phyloP scores from a whole-genome alignment of 176 grass and related monocot species.

The Oryza australiensis region DNA sequence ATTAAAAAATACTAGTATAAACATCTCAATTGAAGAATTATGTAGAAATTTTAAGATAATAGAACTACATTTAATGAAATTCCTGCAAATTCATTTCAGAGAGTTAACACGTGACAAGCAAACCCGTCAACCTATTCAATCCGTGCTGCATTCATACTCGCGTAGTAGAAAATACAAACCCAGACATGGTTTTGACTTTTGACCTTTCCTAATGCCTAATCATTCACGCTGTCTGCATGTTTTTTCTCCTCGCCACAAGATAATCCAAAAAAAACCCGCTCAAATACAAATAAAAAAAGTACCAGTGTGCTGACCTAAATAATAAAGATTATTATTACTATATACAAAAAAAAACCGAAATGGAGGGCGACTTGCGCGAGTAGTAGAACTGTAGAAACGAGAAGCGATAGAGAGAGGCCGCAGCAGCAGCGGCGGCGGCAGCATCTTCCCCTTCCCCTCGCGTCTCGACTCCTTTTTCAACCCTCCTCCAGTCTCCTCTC shows the following conservation, averaged over 20 bases:
- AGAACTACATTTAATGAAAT: no score
- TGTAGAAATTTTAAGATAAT: no score
- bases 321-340: neutral
- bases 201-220: no score
- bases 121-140: no score
- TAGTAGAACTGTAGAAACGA: neutral
- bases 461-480: slow-evolving; percentile 3
- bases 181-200: neutral
- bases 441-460: neutral
- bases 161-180: no score
- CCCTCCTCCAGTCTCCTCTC: slow-evolving; percentile 5
- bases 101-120: no score
- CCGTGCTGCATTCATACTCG: no score
- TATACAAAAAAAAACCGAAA: slow-evolving; percentile 11
- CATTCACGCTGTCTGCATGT: neutral
- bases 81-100: no score
- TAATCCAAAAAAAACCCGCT: neutral
- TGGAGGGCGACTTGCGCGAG: slow-evolving; percentile 19
- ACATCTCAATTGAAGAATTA: no score
- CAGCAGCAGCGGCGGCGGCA: neutral
- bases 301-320: neutral
- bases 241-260: neutral
- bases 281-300: neutral
- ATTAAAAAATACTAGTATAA: no score
- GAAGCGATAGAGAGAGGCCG: neutral